phyloP scores from a whole-genome alignment of 169 alveolate species.

The Plasmodium sp. region DNA sequence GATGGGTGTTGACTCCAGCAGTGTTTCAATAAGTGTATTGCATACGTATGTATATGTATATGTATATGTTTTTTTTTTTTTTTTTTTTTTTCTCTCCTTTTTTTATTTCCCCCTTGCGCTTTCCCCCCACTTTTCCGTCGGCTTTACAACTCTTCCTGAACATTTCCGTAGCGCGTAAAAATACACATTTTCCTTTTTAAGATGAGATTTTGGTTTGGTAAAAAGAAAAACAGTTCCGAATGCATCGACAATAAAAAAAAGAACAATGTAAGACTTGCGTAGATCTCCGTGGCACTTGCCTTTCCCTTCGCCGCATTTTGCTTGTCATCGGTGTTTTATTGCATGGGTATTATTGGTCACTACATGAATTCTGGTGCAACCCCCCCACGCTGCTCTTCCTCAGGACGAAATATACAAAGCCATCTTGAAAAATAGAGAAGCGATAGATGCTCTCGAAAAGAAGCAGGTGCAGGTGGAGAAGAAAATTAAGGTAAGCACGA shows the following conservation, averaged over 20 bases:
- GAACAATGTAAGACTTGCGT: conserved; percentile 41
- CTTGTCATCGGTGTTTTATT: neutral
- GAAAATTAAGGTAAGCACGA: conserved; percentile 63
- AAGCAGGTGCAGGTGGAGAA: conserved; percentile 74
- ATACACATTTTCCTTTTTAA: conserved; percentile 10
- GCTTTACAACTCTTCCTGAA: neutral
- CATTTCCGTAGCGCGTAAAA: neutral
- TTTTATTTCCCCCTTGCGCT: neutral
- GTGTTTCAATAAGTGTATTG: neutral
- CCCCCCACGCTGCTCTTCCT: neutral
- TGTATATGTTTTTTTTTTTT: conserved; percentile 5
- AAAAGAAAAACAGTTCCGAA: conserved; percentile 70
- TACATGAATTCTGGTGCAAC: neutral
- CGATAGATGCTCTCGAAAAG: conserved; percentile 73
- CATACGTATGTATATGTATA: neutral
- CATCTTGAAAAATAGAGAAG: conserved; percentile 68
- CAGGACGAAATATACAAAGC: conserved; percentile 74
- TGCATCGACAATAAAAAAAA: conserved; percentile 27
- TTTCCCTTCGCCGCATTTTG: neutral
- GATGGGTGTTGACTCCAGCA: neutral
- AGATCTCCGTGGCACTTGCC: neutral
- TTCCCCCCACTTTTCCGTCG: neutral
- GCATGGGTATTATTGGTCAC: neutral
- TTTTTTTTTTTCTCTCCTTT: neutral
- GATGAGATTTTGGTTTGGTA: conserved; percentile 73